Conservation (phyloP, 2,329 filamentous ascomycete species). For the Xylogone sp. region DNA sequence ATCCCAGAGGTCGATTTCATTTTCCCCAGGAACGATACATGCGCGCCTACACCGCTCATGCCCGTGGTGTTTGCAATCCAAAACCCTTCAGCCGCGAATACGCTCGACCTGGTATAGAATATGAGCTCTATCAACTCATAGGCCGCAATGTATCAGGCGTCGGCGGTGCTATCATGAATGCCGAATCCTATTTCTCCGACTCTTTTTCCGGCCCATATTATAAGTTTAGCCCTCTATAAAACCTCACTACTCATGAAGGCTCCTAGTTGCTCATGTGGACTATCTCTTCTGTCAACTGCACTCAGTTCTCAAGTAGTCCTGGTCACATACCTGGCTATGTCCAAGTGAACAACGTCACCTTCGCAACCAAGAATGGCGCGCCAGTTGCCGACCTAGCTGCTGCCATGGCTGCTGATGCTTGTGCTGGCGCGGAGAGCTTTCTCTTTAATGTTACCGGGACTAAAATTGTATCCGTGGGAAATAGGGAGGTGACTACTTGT, state of each 20-base stretch:
- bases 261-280: slow-evolving; percentile 1
- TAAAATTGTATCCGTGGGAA: not conserved
- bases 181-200: not conserved
- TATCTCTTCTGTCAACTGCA: not conserved
- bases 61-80: slow-evolving; percentile 24
- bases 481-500: not conserved
- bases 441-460: not conserved
- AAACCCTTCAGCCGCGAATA: slow-evolving; percentile 11
- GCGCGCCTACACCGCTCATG: slow-evolving; percentile 16
- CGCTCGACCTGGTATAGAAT: slow-evolving; percentile 4
- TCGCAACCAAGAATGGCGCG: slow-evolving; percentile 2
- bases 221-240: not conserved
- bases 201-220: not conserved
- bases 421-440: not conserved
- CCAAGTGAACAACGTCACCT: not conserved
- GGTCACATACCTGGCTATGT: not conserved
- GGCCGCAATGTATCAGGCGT: not conserved
- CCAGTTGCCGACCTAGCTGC: slow-evolving; percentile 4
- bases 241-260: not conserved
- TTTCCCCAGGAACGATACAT: slow-evolving; percentile 25
- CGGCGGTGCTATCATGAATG: not conserved
- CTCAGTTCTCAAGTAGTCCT: not conserved
- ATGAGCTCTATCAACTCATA: not conserved
- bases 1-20: slow-evolving; percentile 18
- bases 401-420: slow-evolving; percentile 2